A percentile compares a stretch with the other conserved stretches of the same genome.
Conservation (phyloP, 2,329 filamentous ascomycete genomes). For the Phaeosphaeria sp. region DNA sequence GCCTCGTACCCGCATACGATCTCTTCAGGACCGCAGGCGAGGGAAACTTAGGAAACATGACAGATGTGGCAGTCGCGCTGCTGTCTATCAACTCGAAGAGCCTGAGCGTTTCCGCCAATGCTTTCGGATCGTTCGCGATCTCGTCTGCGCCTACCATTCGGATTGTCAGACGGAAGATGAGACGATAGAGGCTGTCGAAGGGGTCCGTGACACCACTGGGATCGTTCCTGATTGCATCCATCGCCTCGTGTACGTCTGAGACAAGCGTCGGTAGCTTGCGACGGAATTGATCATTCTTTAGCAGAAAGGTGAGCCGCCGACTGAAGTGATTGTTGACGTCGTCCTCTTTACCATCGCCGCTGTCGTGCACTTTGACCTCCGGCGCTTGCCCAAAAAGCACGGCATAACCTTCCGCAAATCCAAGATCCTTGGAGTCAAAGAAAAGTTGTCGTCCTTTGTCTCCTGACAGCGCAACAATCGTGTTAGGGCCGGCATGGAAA, state of each 20-base stretch:
- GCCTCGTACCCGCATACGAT: conserved; percentile 52
- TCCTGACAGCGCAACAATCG: conserved; percentile 55
- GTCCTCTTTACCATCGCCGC: conserved; percentile 14
- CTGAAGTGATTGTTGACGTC: conserved; percentile 28
- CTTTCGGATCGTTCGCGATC: conserved; percentile 55
- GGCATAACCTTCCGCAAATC: conserved; percentile 51
- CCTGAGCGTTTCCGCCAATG: conserved; percentile 53
- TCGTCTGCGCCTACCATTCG: conserved; percentile 62
- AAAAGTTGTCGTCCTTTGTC: conserved; percentile 52
- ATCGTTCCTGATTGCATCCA: conserved; percentile 48
- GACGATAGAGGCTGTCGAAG: conserved; percentile 60
- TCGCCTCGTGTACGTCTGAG: conserved; percentile 45
- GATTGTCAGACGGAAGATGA: conserved; percentile 65
- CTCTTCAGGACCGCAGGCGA: conserved; percentile 53
- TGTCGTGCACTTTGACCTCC: conserved; percentile 15
- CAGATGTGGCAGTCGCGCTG: conserved; percentile 50
- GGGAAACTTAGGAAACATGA: conserved; percentile 63
- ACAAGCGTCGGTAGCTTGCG: conserved; percentile 52
- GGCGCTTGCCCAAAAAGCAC: conserved; percentile 35
- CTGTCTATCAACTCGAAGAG: conserved; percentile 58
- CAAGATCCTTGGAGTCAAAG: conserved; percentile 54
- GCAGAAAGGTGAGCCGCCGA: conserved; percentile 25
- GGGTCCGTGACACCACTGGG: conserved; percentile 55
- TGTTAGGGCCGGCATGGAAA: conserved; percentile 56
- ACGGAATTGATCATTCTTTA: conserved; percentile 36